A percentile compares a stretch with the other conserved stretches of the same genome.
Conservation (phyloP, 202 grass and related monocot genomes). For the Setaria italica region DNA sequence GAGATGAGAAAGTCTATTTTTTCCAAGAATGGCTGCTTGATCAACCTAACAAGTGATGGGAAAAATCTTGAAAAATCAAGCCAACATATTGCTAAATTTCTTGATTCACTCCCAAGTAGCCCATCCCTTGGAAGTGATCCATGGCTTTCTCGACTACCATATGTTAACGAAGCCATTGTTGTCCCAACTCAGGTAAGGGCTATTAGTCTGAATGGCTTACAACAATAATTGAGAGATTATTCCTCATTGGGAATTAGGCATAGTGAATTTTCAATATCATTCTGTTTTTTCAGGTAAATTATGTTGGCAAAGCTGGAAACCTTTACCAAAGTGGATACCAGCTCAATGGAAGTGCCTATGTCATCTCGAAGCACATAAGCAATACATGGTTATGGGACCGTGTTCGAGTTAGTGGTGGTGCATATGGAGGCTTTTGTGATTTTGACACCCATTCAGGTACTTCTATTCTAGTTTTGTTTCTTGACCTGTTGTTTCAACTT, state of each 20-base stretch:
- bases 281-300: constrained; percentile 80
- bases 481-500: constrained; percentile 10
- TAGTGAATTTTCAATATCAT: constrained; percentile 31
- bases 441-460: constrained; percentile 97
- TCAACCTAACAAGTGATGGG: constrained; percentile 84
- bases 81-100: constrained; percentile 79
- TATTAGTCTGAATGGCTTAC: constrained; percentile 41
- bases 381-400: constrained; percentile 98
- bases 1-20: constrained; percentile 86
- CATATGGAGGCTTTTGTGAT: constrained; percentile 99
- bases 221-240: constrained; percentile 22
- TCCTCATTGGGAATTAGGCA: background rate
- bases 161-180: constrained; percentile 91
- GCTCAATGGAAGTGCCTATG: constrained; percentile 93
- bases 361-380: constrained; percentile 97
- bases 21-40: constrained; percentile 75
- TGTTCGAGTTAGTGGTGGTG: constrained; percentile 96
- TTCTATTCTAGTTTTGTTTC: constrained; percentile 22
- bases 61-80: constrained; percentile 91
- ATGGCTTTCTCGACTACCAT: constrained; percentile 75
- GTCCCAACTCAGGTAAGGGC: constrained; percentile 83
- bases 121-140: constrained; percentile 57
- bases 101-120: constrained; percentile 80
- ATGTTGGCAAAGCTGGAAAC: constrained; percentile 98
- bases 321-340: constrained; percentile 95